Evolutionary conservation across 2,329 filamentous ascomycete genomes (phyloP).

Genomic region (Chaetomiaceae sp.): DNA sequence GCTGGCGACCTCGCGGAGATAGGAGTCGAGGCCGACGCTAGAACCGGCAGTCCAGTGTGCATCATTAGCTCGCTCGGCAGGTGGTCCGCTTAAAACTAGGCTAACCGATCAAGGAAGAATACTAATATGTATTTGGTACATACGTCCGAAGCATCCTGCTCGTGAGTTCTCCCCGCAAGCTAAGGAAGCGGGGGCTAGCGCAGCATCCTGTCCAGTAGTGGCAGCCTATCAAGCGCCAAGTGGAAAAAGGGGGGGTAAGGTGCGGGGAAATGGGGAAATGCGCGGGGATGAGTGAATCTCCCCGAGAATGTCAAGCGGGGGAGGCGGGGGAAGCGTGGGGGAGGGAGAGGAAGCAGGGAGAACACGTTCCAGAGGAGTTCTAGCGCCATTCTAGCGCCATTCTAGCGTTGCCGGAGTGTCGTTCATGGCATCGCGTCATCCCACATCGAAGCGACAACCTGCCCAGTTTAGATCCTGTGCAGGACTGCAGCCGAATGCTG

Average conservation of each 20-base stretch:
- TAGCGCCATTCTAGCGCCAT: not conserved
- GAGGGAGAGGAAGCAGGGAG: not conserved
- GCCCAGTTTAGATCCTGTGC: not conserved
- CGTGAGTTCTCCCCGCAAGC: not conserved
- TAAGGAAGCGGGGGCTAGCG: not conserved
- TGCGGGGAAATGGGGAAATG: not conserved
- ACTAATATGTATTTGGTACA: too few species aligned
- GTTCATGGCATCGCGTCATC: not conserved
- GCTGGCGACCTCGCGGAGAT: not conserved
- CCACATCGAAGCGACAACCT: not conserved
- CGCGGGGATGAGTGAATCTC: not conserved
- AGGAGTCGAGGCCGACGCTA: not conserved
- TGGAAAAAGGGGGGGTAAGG: not conserved
- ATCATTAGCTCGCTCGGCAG: not conserved
- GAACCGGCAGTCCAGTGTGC: not conserved
- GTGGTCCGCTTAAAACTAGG: too few species aligned
- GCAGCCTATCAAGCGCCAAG: not conserved
- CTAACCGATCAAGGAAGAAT: too few species aligned
- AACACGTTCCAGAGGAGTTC: not conserved
- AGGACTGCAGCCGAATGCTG: not conserved
- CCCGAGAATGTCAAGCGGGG: not conserved
- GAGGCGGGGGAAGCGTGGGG: not conserved
- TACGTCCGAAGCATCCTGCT: not conserved
- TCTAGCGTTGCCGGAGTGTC: not conserved
- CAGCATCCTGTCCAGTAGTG: too few species aligned